A percentile compares a stretch with the other conserved stretches of the same genome.
Evolutionary conservation across 768 basidiomycete species (phyloP).

Genomic region (Termitomyces sp.): DNA sequence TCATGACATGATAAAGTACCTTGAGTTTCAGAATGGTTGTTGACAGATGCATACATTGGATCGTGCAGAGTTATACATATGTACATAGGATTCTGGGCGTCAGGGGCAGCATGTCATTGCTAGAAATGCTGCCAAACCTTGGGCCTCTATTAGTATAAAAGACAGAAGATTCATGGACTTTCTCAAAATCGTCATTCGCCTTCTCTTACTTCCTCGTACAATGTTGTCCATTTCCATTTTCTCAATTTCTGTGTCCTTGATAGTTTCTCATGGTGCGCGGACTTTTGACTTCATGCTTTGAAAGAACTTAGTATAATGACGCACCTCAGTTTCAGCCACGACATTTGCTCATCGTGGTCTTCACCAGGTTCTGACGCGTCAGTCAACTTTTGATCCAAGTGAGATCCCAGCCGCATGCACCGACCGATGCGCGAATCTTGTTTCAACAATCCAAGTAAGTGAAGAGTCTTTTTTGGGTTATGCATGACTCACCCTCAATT

Average conservation of each 20-base stretch:
- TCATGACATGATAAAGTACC: not conserved
- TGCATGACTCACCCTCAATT: not conserved
- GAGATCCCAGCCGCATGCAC: conserved; percentile 4
- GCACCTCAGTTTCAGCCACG: conserved; percentile 1
- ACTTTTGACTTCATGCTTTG: not conserved
- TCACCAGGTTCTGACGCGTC: conserved; percentile 8
- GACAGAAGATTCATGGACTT: not conserved
- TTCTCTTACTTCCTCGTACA: not conserved
- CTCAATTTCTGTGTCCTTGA: not conserved
- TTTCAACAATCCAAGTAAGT: conserved; percentile 3
- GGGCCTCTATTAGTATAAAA: not conserved
- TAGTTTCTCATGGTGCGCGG: not conserved
- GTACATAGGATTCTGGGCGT: not conserved
- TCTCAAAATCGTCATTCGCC: not conserved
- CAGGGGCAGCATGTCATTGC: not conserved
- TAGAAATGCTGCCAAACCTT: not conserved
- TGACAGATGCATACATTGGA: not conserved
- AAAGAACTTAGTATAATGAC: not conserved
- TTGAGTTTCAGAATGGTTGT: not conserved
- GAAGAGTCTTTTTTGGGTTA: not conserved
- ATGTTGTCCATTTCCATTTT: not conserved
- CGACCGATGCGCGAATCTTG: not conserved
- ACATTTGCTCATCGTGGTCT: not conserved
- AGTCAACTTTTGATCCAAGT: conserved; percentile 6
- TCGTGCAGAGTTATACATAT: too few species aligned